These are phyloP conservation scores for Brassica juncea DNA, from an alignment of 345 rosid species.

Conservation along the genomic window DNA sequence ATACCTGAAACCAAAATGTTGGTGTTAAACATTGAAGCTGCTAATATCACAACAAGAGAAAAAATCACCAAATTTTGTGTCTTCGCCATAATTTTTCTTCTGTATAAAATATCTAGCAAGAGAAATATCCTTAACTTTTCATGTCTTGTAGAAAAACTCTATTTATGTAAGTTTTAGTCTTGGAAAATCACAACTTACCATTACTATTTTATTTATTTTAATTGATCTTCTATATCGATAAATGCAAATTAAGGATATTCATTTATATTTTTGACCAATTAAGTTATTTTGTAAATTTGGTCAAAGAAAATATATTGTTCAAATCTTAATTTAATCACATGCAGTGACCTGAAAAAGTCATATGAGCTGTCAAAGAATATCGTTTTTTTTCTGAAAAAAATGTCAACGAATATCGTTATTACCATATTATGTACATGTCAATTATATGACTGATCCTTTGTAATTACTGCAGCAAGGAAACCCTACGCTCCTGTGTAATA, in stretches of 20 bases:
- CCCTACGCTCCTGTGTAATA: too few relatives aligned
- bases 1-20: neutral
- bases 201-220: neutral
- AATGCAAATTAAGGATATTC: too few relatives aligned
- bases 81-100: neutral
- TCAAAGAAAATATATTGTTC: neutral
- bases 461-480: too few relatives aligned
- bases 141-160: neutral
- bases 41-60: neutral
- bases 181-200: neutral
- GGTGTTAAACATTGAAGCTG: neutral
- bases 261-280: neutral
- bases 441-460: too few relatives aligned
- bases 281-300: neutral
- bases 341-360: neutral
- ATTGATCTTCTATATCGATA: neutral
- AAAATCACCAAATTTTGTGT: neutral
- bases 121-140: neutral
- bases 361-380: neutral
- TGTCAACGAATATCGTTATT: too few relatives aligned
- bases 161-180: neutral
- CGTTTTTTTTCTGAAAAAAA: too few relatives aligned
- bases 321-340: neutral
- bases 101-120: neutral
- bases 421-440: neutral